These are phyloP conservation scores for Sugiyamaella sp. DNA, from an alignment of 1,139 yeast species.

Conservation along the genomic window DNA sequence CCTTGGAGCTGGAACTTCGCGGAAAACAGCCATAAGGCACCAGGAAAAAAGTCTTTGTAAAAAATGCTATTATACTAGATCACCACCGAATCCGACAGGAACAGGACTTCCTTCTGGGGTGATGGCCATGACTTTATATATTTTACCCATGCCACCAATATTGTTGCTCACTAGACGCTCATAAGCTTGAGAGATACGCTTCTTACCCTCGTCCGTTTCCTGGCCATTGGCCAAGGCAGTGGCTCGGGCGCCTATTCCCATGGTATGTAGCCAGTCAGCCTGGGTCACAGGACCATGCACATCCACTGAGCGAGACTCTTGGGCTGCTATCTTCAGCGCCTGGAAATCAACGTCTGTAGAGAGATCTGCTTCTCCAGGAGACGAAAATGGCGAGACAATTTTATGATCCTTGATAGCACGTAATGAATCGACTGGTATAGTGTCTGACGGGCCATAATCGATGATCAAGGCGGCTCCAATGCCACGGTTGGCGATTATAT, in stretches of 20 bases:
- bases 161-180: slow-evolving; percentile 64
- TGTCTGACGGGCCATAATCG: slow-evolving; percentile 72
- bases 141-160: slow-evolving; percentile 71
- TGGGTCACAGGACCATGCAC: slow-evolving; percentile 68
- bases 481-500: slow-evolving; percentile 37
- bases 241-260: slow-evolving; percentile 78
- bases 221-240: slow-evolving; percentile 43
- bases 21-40: slow-evolving; percentile 3
- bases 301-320: slow-evolving; percentile 37
- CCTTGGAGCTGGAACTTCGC: slow-evolving; percentile 10
- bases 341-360: slow-evolving; percentile 84
- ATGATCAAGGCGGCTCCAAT: slow-evolving; percentile 71
- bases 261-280: slow-evolving; percentile 75
- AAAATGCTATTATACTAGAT: slow-evolving; percentile 20
- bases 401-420: slow-evolving; percentile 76
- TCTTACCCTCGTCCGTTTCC: slow-evolving; percentile 39
- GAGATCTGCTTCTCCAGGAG: slow-evolving; percentile 80
- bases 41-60: not conserved
- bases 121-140: slow-evolving; percentile 72
- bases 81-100: slow-evolving; percentile 52
- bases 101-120: slow-evolving; percentile 50
- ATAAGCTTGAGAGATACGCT: slow-evolving; percentile 58
- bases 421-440: slow-evolving; percentile 68
- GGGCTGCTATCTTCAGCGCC: slow-evolving; percentile 51
- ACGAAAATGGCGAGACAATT: slow-evolving; percentile 73